Evolutionary conservation across 345 rosid genomes (phyloP).

Genomic region (Durio zibethinus): DNA sequence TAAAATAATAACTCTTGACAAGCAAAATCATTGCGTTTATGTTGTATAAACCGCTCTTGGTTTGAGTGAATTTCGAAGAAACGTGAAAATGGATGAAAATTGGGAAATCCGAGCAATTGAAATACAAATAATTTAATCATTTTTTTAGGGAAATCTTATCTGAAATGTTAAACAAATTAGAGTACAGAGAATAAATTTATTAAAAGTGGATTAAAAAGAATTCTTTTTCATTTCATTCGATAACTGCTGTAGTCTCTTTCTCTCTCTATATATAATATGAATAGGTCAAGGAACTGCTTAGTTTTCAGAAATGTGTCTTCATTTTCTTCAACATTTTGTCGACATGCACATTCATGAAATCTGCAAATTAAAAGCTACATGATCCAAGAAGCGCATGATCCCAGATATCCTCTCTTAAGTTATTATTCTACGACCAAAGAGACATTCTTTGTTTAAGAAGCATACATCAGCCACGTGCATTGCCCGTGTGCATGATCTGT

Average conservation of each 20-base stretch:
- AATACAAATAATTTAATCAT: too few species aligned
- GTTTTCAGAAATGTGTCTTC: not conserved
- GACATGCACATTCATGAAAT: not conserved
- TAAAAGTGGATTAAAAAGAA: too few species aligned
- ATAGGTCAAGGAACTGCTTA: not conserved
- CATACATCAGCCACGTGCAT: slow-evolving; percentile 16
- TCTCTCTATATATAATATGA: not conserved
- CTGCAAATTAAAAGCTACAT: slow-evolving; percentile 9
- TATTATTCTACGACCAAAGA: not conserved
- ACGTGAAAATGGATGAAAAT: too few species aligned
- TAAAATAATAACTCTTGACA: too few species aligned
- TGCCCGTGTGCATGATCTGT: not conserved
- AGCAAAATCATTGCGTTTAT: too few species aligned
- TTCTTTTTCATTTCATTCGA: too few species aligned
- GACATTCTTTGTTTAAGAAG: slow-evolving; percentile 35
- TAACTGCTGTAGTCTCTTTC: not conserved
- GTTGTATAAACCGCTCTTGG: too few species aligned
- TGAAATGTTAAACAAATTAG: too few species aligned
- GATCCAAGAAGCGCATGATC: slow-evolving; percentile 53
- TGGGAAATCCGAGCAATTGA: too few species aligned
- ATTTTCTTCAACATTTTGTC: not conserved
- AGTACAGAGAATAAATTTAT: too few species aligned
- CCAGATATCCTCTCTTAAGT: slow-evolving; percentile 26
- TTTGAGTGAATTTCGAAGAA: too few species aligned
- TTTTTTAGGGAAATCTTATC: too few species aligned